A percentile compares a stretch with the other conserved stretches of the same genome.
phyloP scores from a whole-genome alignment of 2,329 filamentous ascomycete species.

The Fusarium papillatum region DNA sequence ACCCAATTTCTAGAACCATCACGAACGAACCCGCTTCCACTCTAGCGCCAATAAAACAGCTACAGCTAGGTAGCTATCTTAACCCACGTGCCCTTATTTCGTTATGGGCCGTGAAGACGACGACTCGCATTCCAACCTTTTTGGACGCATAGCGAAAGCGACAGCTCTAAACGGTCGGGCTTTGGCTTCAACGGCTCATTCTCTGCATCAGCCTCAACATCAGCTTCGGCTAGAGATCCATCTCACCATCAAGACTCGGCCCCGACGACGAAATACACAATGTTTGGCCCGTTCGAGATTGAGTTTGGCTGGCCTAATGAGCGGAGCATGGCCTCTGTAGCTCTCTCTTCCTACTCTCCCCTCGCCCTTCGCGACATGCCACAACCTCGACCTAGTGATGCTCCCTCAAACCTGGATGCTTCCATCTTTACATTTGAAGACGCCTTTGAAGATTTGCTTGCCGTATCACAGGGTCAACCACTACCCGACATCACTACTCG shows the following conservation, averaged over 20 bases:
- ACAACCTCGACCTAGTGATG: slow-evolving; percentile 62
- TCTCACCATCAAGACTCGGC: slow-evolving; percentile 2
- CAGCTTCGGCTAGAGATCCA: slow-evolving; percentile 28
- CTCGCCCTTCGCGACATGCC: slow-evolving; percentile 57
- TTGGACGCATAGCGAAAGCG: slow-evolving; percentile 47
- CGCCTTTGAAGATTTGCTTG: slow-evolving; percentile 70
- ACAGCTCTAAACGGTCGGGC: slow-evolving; percentile 48
- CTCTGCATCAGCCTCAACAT: slow-evolving; percentile 22
- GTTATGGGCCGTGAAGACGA: slow-evolving; percentile 36
- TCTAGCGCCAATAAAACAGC: slow-evolving; percentile 14
- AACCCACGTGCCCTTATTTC: neutral
- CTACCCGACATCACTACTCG: slow-evolving; percentile 56
- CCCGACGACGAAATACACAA: slow-evolving; percentile 26
- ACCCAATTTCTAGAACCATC: slow-evolving; percentile 30
- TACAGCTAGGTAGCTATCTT: neutral
- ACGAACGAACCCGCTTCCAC: slow-evolving; percentile 13
- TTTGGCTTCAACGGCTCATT: slow-evolving; percentile 35
- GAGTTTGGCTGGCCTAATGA: slow-evolving; percentile 31
- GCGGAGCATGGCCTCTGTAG: slow-evolving; percentile 39
- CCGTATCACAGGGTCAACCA: slow-evolving; percentile 57
- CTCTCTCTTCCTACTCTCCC: slow-evolving; percentile 47
- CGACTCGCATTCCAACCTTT: slow-evolving; percentile 17
- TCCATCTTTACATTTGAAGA: slow-evolving; percentile 66
- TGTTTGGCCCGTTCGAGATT: slow-evolving; percentile 35
- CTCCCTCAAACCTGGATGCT: slow-evolving; percentile 52